Evolutionary conservation across 2,329 filamentous ascomycete genomes (phyloP), one percentile per base, ranked within the genome.

Genomic region (Aspergillus sp.): DNA sequence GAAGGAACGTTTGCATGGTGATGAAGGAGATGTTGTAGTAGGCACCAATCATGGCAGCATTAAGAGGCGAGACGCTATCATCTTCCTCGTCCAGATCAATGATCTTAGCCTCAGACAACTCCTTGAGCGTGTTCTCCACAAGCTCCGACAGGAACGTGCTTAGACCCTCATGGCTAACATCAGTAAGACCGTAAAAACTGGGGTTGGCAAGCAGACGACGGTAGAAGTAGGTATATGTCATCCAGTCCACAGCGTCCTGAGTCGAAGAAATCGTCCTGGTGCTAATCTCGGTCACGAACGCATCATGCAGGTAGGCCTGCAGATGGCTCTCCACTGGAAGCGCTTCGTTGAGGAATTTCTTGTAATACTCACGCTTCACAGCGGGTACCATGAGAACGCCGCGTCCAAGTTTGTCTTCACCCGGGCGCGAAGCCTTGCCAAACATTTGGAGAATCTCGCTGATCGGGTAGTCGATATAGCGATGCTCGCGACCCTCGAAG

Each of bases 21-120:
- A 96, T 89, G 76, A 96, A 97, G 5, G 93, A 96, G 66, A 99
- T 96, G 73, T 96, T 97, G 81, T 99, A 99, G 79, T 99, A 97
- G 1, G 94, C 91, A 9, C 90, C 91, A 66, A 99, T 97, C 89
- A 96, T 96, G 60, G 94, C 94, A 2, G 93, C 89, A 71, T 99
- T 97, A 64, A 96, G 83, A 13, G 94, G 92, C 16, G 88, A 83
- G 42, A 97, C 87, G 1, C 86, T 86, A 63, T 95, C 93, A 67
- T 97, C 93, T 46, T 95, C 91, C 66, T 96, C 92, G 59, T 97
- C 93, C 45, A 96, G 83, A 63, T 97, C 92, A 60, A 99, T 91
- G 58, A 99, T 93, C 79, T 95, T 95, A 33, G 91, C 92, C 64
- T 97, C 93, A 8, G 86, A 81, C 52, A 99, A 79, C 62, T 99